A percentile compares a stretch with the other conserved stretches of the same genome.
Evolutionary conservation across 2,329 filamentous ascomycete species (phyloP).

Genomic region (Penicillium sp.): DNA sequence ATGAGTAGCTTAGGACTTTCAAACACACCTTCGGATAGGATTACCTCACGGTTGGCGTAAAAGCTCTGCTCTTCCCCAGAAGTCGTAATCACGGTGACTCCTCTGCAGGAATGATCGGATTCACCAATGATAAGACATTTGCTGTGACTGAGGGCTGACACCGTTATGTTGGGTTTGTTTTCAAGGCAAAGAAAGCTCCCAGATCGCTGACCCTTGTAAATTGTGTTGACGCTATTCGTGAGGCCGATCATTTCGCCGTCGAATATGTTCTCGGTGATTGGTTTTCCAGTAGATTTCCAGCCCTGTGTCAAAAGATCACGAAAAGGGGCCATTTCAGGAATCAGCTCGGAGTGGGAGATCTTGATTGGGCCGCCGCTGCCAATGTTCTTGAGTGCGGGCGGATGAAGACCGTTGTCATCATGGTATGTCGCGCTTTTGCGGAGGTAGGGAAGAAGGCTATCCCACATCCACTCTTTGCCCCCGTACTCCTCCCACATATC

Average conservation of each 20-base stretch:
- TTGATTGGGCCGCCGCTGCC: conserved; percentile 55
- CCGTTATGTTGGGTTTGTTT: conserved; percentile 58
- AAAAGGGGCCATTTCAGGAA: conserved; percentile 57
- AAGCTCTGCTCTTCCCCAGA: conserved; percentile 48
- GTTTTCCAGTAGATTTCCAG: conserved; percentile 57
- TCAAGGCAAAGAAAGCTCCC: conserved; percentile 55
- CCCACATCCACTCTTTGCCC: conserved; percentile 59
- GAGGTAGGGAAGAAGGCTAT: conserved; percentile 54
- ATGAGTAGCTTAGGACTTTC: conserved; percentile 57
- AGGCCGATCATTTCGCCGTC: conserved; percentile 59
- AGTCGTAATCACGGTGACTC: conserved; percentile 51
- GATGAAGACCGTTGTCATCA: conserved; percentile 54
- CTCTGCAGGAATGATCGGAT: conserved; percentile 41
- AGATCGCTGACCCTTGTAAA: conserved; percentile 60
- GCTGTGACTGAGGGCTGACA: conserved; percentile 52
- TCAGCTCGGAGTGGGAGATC: conserved; percentile 57
- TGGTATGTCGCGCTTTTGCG: conserved; percentile 61
- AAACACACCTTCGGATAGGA: conserved; percentile 53
- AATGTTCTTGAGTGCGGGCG: conserved; percentile 53
- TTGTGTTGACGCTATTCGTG: conserved; percentile 56
- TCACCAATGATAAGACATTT: conserved; percentile 58
- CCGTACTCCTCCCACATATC: conserved; percentile 53
- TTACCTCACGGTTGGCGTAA: conserved; percentile 52
- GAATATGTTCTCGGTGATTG: conserved; percentile 57
- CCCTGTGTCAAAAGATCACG: conserved; percentile 48